A percentile compares a stretch with the other conserved stretches of the same genome.
Evolutionary conservation across 305 asterid genomes (phyloP).

Genomic region (Rubia balearica): DNA sequence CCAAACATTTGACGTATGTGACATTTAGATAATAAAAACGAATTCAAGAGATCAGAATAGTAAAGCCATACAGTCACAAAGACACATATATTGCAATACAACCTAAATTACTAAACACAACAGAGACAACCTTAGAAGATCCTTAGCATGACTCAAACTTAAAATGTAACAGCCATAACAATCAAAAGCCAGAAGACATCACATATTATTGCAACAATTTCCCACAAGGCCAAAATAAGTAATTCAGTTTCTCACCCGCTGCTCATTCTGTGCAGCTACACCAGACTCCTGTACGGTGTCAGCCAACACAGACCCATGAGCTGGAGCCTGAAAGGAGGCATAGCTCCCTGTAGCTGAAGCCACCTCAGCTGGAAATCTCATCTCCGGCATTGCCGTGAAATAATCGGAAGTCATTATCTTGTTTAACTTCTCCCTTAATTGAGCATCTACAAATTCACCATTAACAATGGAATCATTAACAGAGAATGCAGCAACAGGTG

Average conservation of each 20-base stretch:
- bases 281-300: conserved; percentile 26
- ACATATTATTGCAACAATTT: neutral
- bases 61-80: neutral
- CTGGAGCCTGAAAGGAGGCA: conserved; percentile 38
- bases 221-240: no score
- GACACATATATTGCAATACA: neutral
- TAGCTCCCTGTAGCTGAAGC: conserved; percentile 43
- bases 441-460: conserved; percentile 38
- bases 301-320: conserved; percentile 28
- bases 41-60: neutral
- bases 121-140: neutral
- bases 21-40: no score
- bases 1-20: no score
- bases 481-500: neutral
- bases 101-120: neutral
- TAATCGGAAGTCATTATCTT: conserved; percentile 66
- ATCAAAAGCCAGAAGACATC: neutral
- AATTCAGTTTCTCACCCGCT: conserved; percentile 32
- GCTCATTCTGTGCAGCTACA: conserved; percentile 29
- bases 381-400: conserved; percentile 42
- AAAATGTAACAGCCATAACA: neutral
- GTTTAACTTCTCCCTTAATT: conserved; percentile 47
- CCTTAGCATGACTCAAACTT: neutral
- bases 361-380: conserved; percentile 50
- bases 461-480: conserved; percentile 3